Evolutionary conservation across 768 basidiomycete genomes (phyloP).

Genomic region (Russula sp.): DNA sequence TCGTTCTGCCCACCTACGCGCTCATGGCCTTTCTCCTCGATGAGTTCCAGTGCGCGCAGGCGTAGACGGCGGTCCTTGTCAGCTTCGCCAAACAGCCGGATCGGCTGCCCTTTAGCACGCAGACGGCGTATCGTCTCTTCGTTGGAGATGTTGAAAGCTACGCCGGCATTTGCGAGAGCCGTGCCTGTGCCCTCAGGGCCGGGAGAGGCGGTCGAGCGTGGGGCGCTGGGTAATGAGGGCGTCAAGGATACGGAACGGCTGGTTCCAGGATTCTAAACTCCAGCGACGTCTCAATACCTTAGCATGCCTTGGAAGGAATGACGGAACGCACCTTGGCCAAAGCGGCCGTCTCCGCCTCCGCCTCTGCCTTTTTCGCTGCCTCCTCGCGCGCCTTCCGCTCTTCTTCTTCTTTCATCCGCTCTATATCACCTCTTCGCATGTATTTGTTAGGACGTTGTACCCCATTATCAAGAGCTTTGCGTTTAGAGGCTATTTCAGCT

Average conservation of each 20-base stretch:
- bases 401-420: constrained; percentile 23
- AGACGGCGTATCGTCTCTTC: constrained; percentile 88
- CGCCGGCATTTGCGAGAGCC: constrained; percentile 31
- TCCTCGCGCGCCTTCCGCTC: constrained; percentile 23
- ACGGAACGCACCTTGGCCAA: constrained; percentile 31
- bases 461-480: constrained; percentile 62
- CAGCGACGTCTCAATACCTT: constrained; percentile 21
- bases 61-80: constrained; percentile 91
- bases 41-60: constrained; percentile 87
- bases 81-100: constrained; percentile 89
- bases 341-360: constrained; percentile 15
- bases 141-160: constrained; percentile 81
- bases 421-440: constrained; percentile 86
- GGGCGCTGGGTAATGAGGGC: constrained; percentile 26
- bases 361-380: constrained; percentile 15
- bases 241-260: constrained; percentile 20
- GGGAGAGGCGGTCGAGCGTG: constrained; percentile 30
- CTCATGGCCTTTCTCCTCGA: constrained; percentile 84
- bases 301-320: constrained; percentile 5
- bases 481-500: constrained; percentile 82
- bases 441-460: constrained; percentile 70
- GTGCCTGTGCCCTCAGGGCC: constrained; percentile 37
- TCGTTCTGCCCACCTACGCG: constrained; percentile 87
- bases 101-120: constrained; percentile 87
- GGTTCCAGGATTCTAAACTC: constrained; percentile 18